phyloP scores from a whole-genome alignment of 2,329 filamentous ascomycete species.

The Colletotrichum paranaense region DNA sequence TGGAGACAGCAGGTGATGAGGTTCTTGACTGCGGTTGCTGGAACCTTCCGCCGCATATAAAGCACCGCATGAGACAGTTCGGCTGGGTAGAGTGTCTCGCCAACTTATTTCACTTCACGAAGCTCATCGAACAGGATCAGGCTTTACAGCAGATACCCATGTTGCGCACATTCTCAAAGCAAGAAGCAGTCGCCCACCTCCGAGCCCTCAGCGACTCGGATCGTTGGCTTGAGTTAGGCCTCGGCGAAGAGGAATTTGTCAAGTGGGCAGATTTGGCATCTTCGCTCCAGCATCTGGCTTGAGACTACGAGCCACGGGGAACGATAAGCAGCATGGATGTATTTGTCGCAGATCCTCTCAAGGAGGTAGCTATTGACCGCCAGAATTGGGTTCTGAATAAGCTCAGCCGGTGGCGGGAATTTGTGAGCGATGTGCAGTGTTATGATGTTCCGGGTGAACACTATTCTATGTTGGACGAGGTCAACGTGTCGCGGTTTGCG shows the following conservation, averaged over 20 bases:
- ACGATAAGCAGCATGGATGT: not conserved
- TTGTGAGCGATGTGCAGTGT: not conserved
- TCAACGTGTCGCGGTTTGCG: not conserved
- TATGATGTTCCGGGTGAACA: not conserved
- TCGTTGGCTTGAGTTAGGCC: not conserved
- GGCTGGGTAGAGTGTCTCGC: not conserved
- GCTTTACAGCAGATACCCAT: not conserved
- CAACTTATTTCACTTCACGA: not conserved
- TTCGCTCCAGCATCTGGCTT: not conserved
- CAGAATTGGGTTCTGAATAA: not conserved
- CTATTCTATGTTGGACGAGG: not conserved
- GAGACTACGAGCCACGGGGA: not conserved
- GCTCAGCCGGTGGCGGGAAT: not conserved
- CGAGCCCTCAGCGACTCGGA: not conserved
- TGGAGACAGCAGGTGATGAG: not conserved
- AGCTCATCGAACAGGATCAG: not conserved
- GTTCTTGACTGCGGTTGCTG: not conserved
- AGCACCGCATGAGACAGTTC: not conserved
- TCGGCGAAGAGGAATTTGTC: not conserved
- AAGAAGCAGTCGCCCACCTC: not conserved
- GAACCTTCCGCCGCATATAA: not conserved
- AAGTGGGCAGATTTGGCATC: not conserved
- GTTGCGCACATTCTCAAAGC: not conserved
- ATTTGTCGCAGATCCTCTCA: not conserved
- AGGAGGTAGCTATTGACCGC: not conserved